phyloP scores from a whole-genome alignment of 805 yeast species.

The Zygosaccharomyces pseudorouxii region DNA sequence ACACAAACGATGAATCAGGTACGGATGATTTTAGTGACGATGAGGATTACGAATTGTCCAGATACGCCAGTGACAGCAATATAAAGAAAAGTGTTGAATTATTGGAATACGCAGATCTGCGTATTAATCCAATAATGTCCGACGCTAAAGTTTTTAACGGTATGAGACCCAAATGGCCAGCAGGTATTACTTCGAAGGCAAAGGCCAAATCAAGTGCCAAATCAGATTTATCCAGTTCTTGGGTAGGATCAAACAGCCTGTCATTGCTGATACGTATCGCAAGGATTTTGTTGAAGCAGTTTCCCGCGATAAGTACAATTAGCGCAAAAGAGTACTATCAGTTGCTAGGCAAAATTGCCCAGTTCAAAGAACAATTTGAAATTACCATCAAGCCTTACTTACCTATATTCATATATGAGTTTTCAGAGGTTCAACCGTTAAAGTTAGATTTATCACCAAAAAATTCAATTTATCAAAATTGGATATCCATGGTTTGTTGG shows the following conservation, averaged over 20 bases:
- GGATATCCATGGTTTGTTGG: slow-evolving; percentile 30
- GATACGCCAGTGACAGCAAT: slow-evolving; percentile 3
- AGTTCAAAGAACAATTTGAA: slow-evolving; percentile 17
- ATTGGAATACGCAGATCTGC: slow-evolving; percentile 27
- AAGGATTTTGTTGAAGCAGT: slow-evolving; percentile 19
- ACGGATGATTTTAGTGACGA: slow-evolving; percentile 2
- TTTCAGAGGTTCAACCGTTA: slow-evolving; percentile 10
- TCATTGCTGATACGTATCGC: slow-evolving; percentile 18
- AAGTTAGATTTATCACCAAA: slow-evolving; percentile 13
- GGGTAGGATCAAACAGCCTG: slow-evolving; percentile 28
- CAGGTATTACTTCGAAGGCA: slow-evolving; percentile 23
- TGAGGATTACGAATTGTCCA: slow-evolving; percentile 5
- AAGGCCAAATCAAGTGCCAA: slow-evolving; percentile 22
- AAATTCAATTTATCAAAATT: slow-evolving; percentile 17
- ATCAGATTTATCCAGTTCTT: slow-evolving; percentile 15
- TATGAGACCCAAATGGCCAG: slow-evolving; percentile 29
- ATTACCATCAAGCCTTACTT: slow-evolving; percentile 8
- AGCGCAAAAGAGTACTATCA: slow-evolving; percentile 23
- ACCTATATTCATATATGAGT: slow-evolving; percentile 15
- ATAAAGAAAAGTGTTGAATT: slow-evolving; percentile 19
- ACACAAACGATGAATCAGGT: neutral
- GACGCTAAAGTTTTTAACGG: slow-evolving; percentile 17
- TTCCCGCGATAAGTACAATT: slow-evolving; percentile 27
- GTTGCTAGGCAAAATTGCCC: slow-evolving; percentile 18
- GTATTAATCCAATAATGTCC: slow-evolving; percentile 15